Base-by-base conservation (phyloP, 2,329 filamentous ascomycete species). In the Coniochaeta ligniaria region DNA sequence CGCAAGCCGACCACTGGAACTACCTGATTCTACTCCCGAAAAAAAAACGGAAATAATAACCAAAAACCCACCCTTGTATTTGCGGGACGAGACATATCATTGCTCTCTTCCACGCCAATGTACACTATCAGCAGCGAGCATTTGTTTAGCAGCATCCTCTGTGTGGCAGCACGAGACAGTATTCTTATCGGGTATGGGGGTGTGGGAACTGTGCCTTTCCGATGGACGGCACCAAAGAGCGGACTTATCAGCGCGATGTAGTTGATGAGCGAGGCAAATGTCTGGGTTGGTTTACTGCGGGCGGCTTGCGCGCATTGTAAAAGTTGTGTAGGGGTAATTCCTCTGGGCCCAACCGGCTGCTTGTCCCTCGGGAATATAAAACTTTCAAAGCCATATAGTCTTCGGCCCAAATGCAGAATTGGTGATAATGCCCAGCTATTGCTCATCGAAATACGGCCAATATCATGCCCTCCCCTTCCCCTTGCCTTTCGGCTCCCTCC, bases 401-500 rank as follows among this genome's bases (percentile, higher is more conserved):
- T 38, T 16, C 14, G 35, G 6, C 31, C 6, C 31, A 9, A 33
- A 9, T 5, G 9, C 31, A 33, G 31, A 33, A 33, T 33, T 33
- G n/a, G n/a, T n/a, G n/a, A n/a, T n/a, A n/a, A n/a, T 33, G 31
- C 31, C 31, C 31, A 33, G 9, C 31, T 33, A 33, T 9, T 33
- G 31, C 31, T 33, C 31, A 9, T 33, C 6, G 5, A 33, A 33
- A 31, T 31, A 31, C 5, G 28, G 28, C 5, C 9, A 31, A 41
- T n/a, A 43, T 60, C 41, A 65, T 55, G 60, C 63, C 61, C 43
- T 65, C 57, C 68, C 72, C 65, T 76, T 81, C 43, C 71, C 72
- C 67, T 75, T 76, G 6, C 66, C 68, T 16, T 60, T 61, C 16
- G 76, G 72, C 63, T 78, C 80, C 70, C 84, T 88, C 74, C 92